Conservation (phyloP, 306 rosid species). For the Fragaria vesca region DNA sequence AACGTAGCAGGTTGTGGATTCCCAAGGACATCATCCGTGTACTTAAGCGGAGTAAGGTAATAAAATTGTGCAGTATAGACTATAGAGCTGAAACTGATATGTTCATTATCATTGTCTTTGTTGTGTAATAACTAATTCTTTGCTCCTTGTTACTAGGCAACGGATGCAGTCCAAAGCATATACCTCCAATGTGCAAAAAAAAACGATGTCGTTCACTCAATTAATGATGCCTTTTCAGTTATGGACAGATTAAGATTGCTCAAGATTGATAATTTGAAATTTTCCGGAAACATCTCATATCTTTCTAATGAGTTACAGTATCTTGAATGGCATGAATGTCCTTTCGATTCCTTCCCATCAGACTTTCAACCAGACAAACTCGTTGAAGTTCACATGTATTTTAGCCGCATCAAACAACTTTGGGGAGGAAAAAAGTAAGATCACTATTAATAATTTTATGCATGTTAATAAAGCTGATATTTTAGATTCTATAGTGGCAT, state of each 20-base stretch:
- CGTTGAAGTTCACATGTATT: background rate
- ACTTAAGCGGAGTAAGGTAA: background rate
- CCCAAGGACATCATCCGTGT: background rate
- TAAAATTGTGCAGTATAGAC: no score
- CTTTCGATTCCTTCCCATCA: background rate
- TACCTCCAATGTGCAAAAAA: background rate
- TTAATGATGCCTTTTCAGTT: background rate
- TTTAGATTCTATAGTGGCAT: background rate
- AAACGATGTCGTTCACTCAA: background rate
- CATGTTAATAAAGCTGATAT: background rate
- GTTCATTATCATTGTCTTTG: background rate
- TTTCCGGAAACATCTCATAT: background rate
- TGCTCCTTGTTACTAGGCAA: background rate
- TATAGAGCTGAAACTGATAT: background rate
- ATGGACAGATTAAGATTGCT: background rate
- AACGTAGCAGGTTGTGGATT: constrained; percentile 16
- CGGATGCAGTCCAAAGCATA: background rate
- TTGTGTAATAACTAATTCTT: background rate
- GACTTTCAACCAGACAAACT: background rate
- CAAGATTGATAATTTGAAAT: background rate
- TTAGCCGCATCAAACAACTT: background rate
- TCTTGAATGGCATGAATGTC: background rate
- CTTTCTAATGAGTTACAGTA: background rate
- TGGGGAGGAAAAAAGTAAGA: no score
- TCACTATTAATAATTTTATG: no score